phyloP scores from a whole-genome alignment of 2,329 filamentous ascomycete genomes.

The Tolypocladium endophyticum region DNA sequence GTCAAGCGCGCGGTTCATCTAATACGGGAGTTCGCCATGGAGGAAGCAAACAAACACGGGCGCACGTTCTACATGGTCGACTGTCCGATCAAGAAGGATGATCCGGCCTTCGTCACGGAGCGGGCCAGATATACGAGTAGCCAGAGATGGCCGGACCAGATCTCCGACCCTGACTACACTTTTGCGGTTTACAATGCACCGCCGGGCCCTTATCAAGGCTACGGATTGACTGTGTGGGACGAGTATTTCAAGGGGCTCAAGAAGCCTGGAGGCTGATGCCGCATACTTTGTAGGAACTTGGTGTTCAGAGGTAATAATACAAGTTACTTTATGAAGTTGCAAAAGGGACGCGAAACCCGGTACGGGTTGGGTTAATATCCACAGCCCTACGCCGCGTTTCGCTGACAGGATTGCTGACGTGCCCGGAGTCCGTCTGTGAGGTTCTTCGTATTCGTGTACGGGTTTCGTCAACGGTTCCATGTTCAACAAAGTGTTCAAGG shows the following conservation, averaged over 20 bases:
- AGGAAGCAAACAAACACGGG: background rate
- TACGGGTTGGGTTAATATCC: too few relatives aligned
- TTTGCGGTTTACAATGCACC: background rate
- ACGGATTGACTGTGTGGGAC: background rate
- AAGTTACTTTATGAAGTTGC: too few relatives aligned
- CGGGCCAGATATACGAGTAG: background rate
- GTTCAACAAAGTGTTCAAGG: too few relatives aligned
- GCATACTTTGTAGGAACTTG: background rate
- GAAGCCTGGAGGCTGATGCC: too few relatives aligned
- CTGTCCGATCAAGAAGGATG: background rate
- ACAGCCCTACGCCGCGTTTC: background rate
- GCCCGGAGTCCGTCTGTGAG: too few relatives aligned
- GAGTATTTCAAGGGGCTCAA: too few relatives aligned
- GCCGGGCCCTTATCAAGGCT: background rate
- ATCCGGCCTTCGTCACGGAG: background rate
- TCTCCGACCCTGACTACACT: background rate
- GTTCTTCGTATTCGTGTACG: background rate
- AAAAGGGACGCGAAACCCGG: too few relatives aligned
- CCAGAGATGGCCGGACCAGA: background rate
- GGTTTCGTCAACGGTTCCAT: too few relatives aligned
- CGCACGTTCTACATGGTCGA: background rate
- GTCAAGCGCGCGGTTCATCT: background rate
- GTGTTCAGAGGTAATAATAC: too few relatives aligned
- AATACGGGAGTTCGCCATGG: background rate
- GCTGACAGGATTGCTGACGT: background rate